Conservation (phyloP, 1,284 basidiomycete genomes). For the Leccinum pallidistipes region DNA sequence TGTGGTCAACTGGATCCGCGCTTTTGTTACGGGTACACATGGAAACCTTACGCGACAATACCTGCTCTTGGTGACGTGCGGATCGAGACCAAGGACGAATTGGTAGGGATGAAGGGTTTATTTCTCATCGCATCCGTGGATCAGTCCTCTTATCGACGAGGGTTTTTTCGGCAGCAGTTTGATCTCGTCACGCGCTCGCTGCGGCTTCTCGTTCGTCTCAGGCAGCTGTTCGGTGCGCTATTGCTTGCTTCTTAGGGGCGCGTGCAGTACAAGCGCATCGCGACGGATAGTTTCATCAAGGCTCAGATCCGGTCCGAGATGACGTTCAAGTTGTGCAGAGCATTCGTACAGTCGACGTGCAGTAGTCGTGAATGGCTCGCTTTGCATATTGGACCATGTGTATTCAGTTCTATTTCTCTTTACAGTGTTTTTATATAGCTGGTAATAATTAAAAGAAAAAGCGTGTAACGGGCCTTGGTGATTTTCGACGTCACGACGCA, state of each 20-base stretch:
- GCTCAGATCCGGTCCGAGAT: background rate
- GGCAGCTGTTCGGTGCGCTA: background rate
- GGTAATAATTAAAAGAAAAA: too few relatives aligned
- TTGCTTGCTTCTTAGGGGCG: background rate
- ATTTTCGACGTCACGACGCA: too few relatives aligned
- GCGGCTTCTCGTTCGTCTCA: background rate
- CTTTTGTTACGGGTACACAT: slow-evolving; percentile 39
- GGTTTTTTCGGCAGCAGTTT: background rate
- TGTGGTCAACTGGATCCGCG: slow-evolving; percentile 78
- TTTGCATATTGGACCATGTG: background rate
- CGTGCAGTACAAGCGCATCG: background rate
- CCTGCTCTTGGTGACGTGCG: background rate
- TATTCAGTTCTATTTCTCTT: background rate
- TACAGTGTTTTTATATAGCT: too few relatives aligned
- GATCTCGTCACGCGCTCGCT: background rate
- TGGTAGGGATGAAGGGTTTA: background rate
- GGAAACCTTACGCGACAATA: slow-evolving; percentile 24
- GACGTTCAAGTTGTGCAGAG: background rate
- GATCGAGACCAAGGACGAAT: background rate
- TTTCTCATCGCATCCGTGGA: background rate
- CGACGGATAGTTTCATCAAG: background rate
- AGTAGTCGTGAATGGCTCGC: background rate
- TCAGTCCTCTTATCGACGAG: background rate
- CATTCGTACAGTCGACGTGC: background rate
- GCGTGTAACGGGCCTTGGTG: too few relatives aligned